Evolutionary conservation across 345 rosid species (phyloP).

Genomic region (Boechera retrofracta): DNA sequence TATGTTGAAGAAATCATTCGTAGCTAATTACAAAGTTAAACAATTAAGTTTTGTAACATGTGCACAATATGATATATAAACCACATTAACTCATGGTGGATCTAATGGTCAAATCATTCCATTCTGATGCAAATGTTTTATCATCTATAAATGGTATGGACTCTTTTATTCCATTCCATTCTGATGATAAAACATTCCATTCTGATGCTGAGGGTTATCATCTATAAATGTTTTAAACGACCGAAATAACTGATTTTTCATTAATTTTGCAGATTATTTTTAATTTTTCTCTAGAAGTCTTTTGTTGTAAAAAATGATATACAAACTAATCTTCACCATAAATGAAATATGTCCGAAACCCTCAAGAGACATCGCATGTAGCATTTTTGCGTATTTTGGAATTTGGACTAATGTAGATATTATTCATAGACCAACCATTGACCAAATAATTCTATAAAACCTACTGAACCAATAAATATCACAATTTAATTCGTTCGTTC

Average conservation of each 20-base stretch:
- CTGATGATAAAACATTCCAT: too few relatives aligned
- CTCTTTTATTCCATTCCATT: too few relatives aligned
- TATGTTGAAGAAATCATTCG: background rate
- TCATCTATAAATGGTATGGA: too few relatives aligned
- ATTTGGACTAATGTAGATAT: constrained; percentile 13
- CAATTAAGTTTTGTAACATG: too few relatives aligned
- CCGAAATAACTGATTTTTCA: too few relatives aligned
- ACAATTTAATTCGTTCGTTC: background rate
- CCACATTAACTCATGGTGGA: background rate
- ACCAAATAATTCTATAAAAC: background rate
- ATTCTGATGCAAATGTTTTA: too few relatives aligned
- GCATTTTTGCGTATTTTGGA: constrained; percentile 15
- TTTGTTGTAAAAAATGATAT: background rate
- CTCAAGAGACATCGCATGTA: background rate
- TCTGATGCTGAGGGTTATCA: too few relatives aligned
- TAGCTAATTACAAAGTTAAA: background rate
- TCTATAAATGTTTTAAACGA: too few relatives aligned
- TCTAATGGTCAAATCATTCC: too few relatives aligned
- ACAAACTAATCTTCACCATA: background rate
- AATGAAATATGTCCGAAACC: too few relatives aligned
- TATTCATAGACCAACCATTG: constrained; percentile 16
- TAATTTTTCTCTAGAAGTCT: background rate
- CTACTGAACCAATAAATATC: background rate
- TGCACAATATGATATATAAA: too few relatives aligned
- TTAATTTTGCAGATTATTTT: too few relatives aligned